Base-by-base conservation (phyloP, 164 flowering plant species). In the Magnolia officinalis region DNA sequence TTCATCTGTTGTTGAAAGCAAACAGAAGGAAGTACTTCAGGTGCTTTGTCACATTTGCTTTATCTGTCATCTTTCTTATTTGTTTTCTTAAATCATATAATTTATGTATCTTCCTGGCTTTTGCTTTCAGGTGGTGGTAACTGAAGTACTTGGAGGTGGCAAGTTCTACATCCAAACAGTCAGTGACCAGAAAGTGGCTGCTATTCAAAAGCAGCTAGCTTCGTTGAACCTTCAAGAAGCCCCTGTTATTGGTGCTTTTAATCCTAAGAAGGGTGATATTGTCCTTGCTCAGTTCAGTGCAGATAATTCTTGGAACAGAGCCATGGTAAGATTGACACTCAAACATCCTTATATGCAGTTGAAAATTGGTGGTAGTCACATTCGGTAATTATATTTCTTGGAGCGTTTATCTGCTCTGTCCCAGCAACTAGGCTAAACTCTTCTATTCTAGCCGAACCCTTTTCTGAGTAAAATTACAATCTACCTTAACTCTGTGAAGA, bases 241-340 rank as follows among this genome's bases (percentile, higher is more conserved):
- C 75, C 97, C 99, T 79, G 79, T 92, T 0, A 75, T 92, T 82
- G 99, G 98, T 73, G 82, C 95, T 76, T 96, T 96, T 77, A 91
- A 88, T 81, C 99, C 99, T n/a, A 91, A 87, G 86, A 96, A 91
- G 86, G 99, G 98, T 19, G 99, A 96, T 66, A 83, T 88, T 63
- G 94, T 96, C 79, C 95, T 96, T 79, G 98, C 97, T 52, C 95
- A 92, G 76, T 96, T 88, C 77, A 90, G 90, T 82, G 86, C 83
- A 8, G 98, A 96, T 79, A 89, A 91, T 55, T 91, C 99, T 58
- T 96, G 99, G 99, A 91, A 96, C 81, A 85, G 99, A 59, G 98
- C 96, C 16, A 90, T 94, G 95, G 98, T 95, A 78, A 82, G 90
- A 72, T 1, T 69, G 8, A 13, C 24, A 11, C 61, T 55, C 61